Conservation (phyloP, 2,329 filamentous ascomycete species). For the Hymenoscyphus fraxineus region DNA sequence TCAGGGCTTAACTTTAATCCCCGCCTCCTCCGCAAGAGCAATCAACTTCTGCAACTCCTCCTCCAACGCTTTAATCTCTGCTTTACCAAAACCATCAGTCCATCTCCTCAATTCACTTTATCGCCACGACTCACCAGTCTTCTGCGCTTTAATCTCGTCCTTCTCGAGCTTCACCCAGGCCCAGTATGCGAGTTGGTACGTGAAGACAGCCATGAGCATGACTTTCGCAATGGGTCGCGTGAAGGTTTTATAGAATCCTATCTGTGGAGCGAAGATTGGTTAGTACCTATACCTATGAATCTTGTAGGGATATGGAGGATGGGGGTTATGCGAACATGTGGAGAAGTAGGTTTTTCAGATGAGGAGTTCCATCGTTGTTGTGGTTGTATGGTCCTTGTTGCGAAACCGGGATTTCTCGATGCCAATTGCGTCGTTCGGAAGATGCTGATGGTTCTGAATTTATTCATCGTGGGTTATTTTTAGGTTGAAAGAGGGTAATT, state of each 20-base stretch:
- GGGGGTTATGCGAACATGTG: conserved; percentile 3
- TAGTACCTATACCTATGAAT: neutral
- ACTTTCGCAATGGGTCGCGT: conserved; percentile 70
- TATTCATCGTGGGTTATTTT: neutral
- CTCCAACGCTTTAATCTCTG: conserved; percentile 10
- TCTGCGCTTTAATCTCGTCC: conserved; percentile 60
- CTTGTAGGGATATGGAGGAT: conserved; percentile 18
- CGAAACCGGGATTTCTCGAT: neutral
- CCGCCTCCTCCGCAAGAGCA: conserved; percentile 8
- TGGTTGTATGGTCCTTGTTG: neutral
- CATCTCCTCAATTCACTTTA: too few species aligned
- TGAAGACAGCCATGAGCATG: conserved; percentile 70
- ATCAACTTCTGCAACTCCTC: conserved; percentile 10
- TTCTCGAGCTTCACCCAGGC: conserved; percentile 71
- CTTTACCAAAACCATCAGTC: conserved; percentile 4
- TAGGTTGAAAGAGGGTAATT: too few species aligned
- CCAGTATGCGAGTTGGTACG: conserved; percentile 75
- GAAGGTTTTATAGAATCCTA: conserved; percentile 71
- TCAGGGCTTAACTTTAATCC: conserved; percentile 7
- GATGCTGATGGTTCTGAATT: neutral
- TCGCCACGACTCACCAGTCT: conserved; percentile 46
- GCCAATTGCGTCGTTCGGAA: neutral
- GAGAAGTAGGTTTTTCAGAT: conserved; percentile 6
- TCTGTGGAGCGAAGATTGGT: conserved; percentile 37
- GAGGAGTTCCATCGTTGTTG: conserved; percentile 10